Base-by-base conservation (phyloP, 2,329 filamentous ascomycete genomes). In the Teratosphaeriaceae sp. region DNA sequence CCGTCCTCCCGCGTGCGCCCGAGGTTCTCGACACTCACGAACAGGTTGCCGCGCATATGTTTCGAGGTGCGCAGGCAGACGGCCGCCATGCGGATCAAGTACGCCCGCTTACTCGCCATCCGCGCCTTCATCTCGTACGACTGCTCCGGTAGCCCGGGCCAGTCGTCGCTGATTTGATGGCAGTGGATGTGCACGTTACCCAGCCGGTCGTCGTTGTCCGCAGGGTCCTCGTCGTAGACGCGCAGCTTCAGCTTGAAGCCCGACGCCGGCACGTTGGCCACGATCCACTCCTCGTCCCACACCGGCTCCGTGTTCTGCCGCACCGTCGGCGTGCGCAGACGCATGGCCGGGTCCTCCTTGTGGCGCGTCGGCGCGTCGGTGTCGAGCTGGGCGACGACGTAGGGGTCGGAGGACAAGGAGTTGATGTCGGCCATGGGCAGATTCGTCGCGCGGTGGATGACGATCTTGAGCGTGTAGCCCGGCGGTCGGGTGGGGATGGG, bases 221-320 rank as follows among this genome's bases (percentile, higher is more conserved):
- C 79, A 24, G 82, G 80, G 65, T 97, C 90, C 63, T 97, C 90
- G 58, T 97, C 90, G 65, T 89, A 94, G 15, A 97, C 67, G 41
- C 86, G 78, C 48, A 86, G 88, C 62, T 95, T 95, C 53, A 97
- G 74, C 44, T 74, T 76, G 67, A 95, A 94, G 3, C 89, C 89
- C 0, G 76, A 79, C 0, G 81, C 71, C 0, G 90, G 89, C 2
- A 96, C 76, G 53, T 95, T 94, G 47, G 86, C 87, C 19, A 97
- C 83, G 18, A 88, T 74, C 90, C 90, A 97, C 47, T 87, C 77
- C 27, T 82, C 79, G 37, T 94, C 75, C 90, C 90, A 97, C 37
- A 70, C 72, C 0, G 90, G 89, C 54, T 89, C 77, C 1, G 79
- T 82, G 30, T 76, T 82, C 51, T 75, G 78, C 44, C 84, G 78